Evolutionary conservation across 371 early-diverging fungal species (phyloP), one percentile per base, ranked within the genome.

Genomic region (Vittaforma corneae): DNA sequence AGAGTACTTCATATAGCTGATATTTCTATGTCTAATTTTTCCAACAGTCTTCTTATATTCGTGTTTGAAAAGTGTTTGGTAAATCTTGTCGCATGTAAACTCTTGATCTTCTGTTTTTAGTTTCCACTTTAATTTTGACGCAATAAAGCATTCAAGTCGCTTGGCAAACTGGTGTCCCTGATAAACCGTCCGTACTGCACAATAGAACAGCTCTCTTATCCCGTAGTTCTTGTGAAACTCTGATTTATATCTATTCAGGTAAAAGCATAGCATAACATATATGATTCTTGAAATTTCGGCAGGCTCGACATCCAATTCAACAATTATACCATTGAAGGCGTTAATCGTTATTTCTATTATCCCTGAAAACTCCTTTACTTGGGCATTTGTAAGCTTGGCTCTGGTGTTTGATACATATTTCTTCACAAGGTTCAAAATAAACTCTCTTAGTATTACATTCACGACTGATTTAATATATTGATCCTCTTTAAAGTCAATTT

Each of bases 161-260:
- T 51, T 51, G 11, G 51, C 51, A 32, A 51, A 51, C 16, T 24
- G 11, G 11, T 11, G 24, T 11, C 24, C 24, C 16, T 32, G 24
- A 24, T 51, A 11, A 11, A 51, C 16, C 16, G 33, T 32, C 11
- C 51, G 51, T 32, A 24, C 51, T 32, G 51, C 51, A 32, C 51
- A 51, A 24, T 51, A 51, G 51, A 51, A 51, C 11, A 51, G 51
- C 51, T 51, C 51, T 11, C 11, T 32, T 11, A 11, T 51, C 28
- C 33, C 51, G 51, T 11, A 51, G 11, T 51, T 24, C 11, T 24
- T 32, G 11, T 11, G 11, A 24, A 51, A 51, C 11, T 11, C 24
- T 11, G 11, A 11, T 40, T 40, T 40, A 11, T 24, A 11, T 11
- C 22, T 51, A 16, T 51, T 24, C 16, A 24, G 11, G 11, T 11